phyloP scores from a whole-genome alignment of 192 early-diverging fungal species.

The Diversispora eburnea region DNA sequence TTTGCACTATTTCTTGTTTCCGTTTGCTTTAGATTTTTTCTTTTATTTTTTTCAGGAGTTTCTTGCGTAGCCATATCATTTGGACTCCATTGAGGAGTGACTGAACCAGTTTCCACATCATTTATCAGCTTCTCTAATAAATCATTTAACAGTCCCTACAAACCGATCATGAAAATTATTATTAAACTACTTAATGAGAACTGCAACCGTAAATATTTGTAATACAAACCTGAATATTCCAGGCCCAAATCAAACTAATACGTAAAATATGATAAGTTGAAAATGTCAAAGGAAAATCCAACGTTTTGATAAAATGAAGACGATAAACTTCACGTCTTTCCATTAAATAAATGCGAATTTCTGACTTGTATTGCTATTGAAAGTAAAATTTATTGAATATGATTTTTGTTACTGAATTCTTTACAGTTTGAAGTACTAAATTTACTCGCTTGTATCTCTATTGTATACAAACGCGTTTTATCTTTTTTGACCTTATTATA shows the following conservation, averaged over 20 bases:
- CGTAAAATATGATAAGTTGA: slow-evolving; percentile 14
- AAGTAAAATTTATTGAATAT: slow-evolving; percentile 17
- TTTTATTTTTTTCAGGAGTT: slow-evolving; percentile 4
- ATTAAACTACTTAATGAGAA: background rate
- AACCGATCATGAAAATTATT: background rate
- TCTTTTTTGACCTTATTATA: slow-evolving; percentile 13
- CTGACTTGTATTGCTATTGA: slow-evolving; percentile 22
- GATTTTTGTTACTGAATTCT: slow-evolving; percentile 7
- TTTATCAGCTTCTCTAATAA: slow-evolving; percentile 17
- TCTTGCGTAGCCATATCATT: slow-evolving; percentile 8
- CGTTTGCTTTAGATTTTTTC: slow-evolving; percentile 4
- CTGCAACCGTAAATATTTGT: slow-evolving; percentile 9
- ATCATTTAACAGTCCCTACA: slow-evolving; percentile 12
- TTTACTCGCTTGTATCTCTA: slow-evolving; percentile 22
- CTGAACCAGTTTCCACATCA: slow-evolving; percentile 9
- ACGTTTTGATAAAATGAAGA: slow-evolving; percentile 12
- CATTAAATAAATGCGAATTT: slow-evolving; percentile 17
- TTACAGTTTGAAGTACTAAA: slow-evolving; percentile 17
- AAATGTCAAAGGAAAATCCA: background rate
- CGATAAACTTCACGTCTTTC: slow-evolving; percentile 14
- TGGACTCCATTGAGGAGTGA: background rate
- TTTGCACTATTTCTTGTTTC: background rate
- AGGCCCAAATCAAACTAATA: slow-evolving; percentile 15
- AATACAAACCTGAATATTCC: slow-evolving; percentile 16
- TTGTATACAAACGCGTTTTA: slow-evolving; percentile 15